Base-by-base conservation (phyloP, 176 grass and related monocot species). In the Tuctoria greenei region DNA sequence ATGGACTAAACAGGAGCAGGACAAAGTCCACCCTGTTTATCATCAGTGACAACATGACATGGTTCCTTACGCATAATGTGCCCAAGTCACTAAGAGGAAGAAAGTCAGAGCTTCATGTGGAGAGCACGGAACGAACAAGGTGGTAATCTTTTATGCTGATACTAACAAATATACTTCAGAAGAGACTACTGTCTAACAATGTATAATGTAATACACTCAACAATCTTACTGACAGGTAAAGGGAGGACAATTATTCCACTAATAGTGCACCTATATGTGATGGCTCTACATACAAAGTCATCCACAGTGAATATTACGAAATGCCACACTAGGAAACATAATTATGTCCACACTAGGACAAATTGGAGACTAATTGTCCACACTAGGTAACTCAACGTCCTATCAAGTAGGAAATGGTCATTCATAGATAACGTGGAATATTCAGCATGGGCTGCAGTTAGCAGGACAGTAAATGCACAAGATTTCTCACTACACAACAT, bases 401-500 rank as follows among this genome's bases (percentile, higher is more conserved):
- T 74, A 61, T 37, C 17, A 59, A 44, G 64, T 59, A 69, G 39
- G 5, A 38, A 70, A 81, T 56, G 15, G 25, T 39, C 34, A 42
- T 78, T 4, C 26, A 69, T n/a, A 71, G n/a, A 65, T 57, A 59
- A 49, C 26, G 69, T 0, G 20, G 34, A 57, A 66, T 31, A 72
- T 20, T 54, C 8, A 77, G 28, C 24, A 74, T 15, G 41, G 23
- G 60, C 58, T 10, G 0, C 72, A 74, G 18, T 43, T 28, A 60
- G 58, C 36, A 41, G 69, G 74, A 39, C 10, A 81, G 70, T 16
- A 41, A 46, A 81, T 76, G 39, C 70, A 76, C 64, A 65, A 2
- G 36, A 71, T 82, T 82, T 69, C 73, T 77, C 28, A 17, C n/a
- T 71, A 69, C 72, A 81, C 26, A 82, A 39, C 23, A 39, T 76